Percentiles rank a stretch among this genome's conserved stretches.
phyloP scores from a whole-genome alignment of 2,329 filamentous ascomycete genomes.

The Diplodia intermedia region DNA sequence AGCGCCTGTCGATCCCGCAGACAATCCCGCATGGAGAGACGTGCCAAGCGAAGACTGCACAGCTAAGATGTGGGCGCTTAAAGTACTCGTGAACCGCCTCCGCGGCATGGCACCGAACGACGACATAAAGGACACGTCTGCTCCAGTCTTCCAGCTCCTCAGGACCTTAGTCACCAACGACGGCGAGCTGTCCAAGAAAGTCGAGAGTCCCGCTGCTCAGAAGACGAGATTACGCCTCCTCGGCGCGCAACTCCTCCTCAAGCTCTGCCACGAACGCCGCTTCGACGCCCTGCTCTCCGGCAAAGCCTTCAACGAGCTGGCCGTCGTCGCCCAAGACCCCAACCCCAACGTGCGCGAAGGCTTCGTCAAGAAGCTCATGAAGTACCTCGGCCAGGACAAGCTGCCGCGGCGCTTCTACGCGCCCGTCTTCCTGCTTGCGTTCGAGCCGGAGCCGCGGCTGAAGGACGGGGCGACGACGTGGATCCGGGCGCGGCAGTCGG shows the following conservation, averaged over 20 bases:
- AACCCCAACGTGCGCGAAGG: constrained; percentile 74
- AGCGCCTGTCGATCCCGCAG: constrained; percentile 60
- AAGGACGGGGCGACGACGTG: constrained; percentile 82
- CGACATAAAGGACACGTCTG: constrained; percentile 60
- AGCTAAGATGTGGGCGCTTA: constrained; percentile 83
- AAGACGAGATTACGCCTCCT: constrained; percentile 80
- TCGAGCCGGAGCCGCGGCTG: constrained; percentile 79
- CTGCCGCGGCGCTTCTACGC: constrained; percentile 83
- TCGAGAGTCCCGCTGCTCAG: constrained; percentile 76
- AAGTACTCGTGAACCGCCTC: constrained; percentile 84
- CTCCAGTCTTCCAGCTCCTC: constrained; percentile 78
- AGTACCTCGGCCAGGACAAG: constrained; percentile 78
- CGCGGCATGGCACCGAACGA: constrained; percentile 65
- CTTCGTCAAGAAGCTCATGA: constrained; percentile 87
- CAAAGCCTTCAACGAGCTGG: constrained; percentile 79
- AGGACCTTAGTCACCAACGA: constrained; percentile 75
- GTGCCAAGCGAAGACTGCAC: constrained; percentile 79
- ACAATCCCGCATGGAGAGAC: constrained; percentile 69
- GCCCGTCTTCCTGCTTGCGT: constrained; percentile 87
- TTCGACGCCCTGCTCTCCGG: constrained; percentile 79
- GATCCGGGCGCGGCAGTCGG: constrained; percentile 80
- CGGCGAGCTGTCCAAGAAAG: constrained; percentile 78
- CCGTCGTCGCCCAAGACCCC: constrained; percentile 80
- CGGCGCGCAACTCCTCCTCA: constrained; percentile 79
- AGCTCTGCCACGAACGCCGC: constrained; percentile 77